Conservation (phyloP, 768 basidiomycete genomes). For the Calocybe cyanea region DNA sequence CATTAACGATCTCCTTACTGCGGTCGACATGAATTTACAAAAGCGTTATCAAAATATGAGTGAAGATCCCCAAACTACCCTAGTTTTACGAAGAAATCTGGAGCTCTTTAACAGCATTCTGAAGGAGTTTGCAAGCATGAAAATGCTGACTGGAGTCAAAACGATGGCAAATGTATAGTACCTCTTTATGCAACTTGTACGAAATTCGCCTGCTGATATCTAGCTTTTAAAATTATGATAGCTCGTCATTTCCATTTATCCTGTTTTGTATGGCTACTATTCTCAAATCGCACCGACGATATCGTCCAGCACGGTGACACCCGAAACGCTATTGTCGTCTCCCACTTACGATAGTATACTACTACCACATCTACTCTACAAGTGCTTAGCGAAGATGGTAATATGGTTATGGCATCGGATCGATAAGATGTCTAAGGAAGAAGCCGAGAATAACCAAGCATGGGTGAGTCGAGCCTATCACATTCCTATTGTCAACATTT, state of each 20-base stretch:
- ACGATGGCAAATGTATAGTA: constrained; percentile 56
- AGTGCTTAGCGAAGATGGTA: constrained; percentile 67
- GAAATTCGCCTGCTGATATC: constrained; percentile 5
- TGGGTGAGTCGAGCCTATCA: constrained; percentile 42
- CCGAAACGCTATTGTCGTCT: constrained; percentile 39
- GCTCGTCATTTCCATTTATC: constrained; percentile 53
- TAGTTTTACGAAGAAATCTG: constrained; percentile 58
- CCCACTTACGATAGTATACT: constrained; percentile 36
- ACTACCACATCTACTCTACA: constrained; percentile 69
- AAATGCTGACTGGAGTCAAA: constrained; percentile 65
- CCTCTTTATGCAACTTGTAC: not conserved
- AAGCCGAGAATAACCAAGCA: constrained; percentile 38
- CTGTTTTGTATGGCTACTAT: constrained; percentile 60
- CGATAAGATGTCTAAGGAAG: constrained; percentile 38
- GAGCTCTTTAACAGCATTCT: constrained; percentile 61
- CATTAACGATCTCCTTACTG: constrained; percentile 47
- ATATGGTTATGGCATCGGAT: constrained; percentile 67
- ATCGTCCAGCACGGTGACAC: constrained; percentile 34
- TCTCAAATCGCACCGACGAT: constrained; percentile 42
- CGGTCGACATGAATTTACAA: constrained; percentile 52
- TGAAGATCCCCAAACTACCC: constrained; percentile 39
- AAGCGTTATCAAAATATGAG: constrained; percentile 40
- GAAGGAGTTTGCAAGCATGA: constrained; percentile 68
- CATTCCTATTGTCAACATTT: constrained; percentile 2
- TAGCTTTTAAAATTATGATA: too few species aligned